A percentile compares a stretch with the other conserved stretches of the same genome.
Conservation (phyloP, 2,329 filamentous ascomycete species). For the Aspergillus terreus region DNA sequence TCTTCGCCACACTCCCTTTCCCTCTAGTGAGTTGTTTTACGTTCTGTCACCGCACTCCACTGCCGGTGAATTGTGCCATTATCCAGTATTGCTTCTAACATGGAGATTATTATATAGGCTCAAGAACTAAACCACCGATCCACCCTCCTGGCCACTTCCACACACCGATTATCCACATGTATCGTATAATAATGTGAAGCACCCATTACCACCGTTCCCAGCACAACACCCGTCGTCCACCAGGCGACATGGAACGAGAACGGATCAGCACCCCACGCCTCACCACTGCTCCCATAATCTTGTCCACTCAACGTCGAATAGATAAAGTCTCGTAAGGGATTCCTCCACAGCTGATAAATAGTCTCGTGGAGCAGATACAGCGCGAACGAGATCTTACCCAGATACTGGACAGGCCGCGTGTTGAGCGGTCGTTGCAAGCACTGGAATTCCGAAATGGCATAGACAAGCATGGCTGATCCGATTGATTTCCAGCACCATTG, state of each 20-base stretch:
- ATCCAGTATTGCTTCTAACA: too few relatives aligned
- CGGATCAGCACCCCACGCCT: conserved; percentile 7
- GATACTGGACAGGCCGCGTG: conserved; percentile 20
- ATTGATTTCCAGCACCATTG: conserved; percentile 20
- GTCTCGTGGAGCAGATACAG: conserved; percentile 26
- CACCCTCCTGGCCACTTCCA: conserved; percentile 14
- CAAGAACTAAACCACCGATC: conserved; percentile 12
- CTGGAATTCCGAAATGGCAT: conserved; percentile 16
- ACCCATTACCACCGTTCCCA: conserved; percentile 11
- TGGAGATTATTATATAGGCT: neutral
- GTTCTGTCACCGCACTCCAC: too few relatives aligned
- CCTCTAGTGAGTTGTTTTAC: too few relatives aligned
- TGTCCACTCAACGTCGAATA: conserved; percentile 11
- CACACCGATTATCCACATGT: conserved; percentile 19
- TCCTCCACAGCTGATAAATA: conserved; percentile 15
- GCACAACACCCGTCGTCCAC: conserved; percentile 14
- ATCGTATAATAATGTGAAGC: conserved; percentile 16
- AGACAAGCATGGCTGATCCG: conserved; percentile 16
- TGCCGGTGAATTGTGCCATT: too few relatives aligned
- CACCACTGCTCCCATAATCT: conserved; percentile 11
- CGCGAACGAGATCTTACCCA: conserved; percentile 29
- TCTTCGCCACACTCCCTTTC: too few relatives aligned
- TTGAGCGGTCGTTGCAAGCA: conserved; percentile 17
- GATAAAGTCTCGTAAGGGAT: conserved; percentile 13
- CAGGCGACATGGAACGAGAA: conserved; percentile 15